These are phyloP conservation scores for Dactylellina sp. DNA, from an alignment of 2,329 filamentous ascomycete species.

Conservation along the genomic window DNA sequence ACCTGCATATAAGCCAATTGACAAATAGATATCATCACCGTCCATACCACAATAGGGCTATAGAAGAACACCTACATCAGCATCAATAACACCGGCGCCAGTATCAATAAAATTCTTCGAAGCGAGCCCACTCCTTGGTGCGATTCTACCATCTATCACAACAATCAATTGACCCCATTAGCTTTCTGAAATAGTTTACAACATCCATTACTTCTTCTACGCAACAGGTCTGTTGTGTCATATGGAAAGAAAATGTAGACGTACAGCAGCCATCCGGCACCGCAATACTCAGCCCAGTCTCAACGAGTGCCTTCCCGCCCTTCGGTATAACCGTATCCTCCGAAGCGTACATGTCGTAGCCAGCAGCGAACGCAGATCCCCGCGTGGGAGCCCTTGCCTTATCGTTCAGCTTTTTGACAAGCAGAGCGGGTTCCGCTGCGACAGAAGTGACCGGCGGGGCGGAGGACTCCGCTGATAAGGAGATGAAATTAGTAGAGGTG, in stretches of 20 bases:
- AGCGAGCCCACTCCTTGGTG: conserved; percentile 69
- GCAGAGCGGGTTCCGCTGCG: conserved; percentile 71
- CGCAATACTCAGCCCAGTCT: conserved; percentile 90
- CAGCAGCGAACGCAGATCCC: conserved; percentile 88
- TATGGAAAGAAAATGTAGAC: conserved; percentile 62
- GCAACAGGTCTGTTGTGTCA: too few species aligned
- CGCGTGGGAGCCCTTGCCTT: conserved; percentile 86
- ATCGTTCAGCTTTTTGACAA: conserved; percentile 87
- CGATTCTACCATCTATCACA: conserved; percentile 54
- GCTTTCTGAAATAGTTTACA: too few species aligned
- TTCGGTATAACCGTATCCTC: conserved; percentile 80
- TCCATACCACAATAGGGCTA: too few species aligned
- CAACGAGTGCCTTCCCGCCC: conserved; percentile 84
- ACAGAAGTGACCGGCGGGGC: conserved; percentile 45
- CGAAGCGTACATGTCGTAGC: conserved; percentile 90
- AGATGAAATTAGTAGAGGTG: conserved; percentile 13
- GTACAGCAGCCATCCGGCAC: conserved; percentile 89
- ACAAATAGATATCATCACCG: too few species aligned
- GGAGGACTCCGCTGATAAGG: conserved; percentile 60
- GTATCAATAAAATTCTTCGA: conserved; percentile 96
- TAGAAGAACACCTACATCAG: conserved; percentile 69
- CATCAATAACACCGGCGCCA: conserved; percentile 95
- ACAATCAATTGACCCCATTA: conserved; percentile 23
- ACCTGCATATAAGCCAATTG: too few species aligned
- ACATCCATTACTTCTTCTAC: too few species aligned